Evolutionary conservation across 176 grass and related monocot species (phyloP).

Genomic region (Carex parvula): DNA sequence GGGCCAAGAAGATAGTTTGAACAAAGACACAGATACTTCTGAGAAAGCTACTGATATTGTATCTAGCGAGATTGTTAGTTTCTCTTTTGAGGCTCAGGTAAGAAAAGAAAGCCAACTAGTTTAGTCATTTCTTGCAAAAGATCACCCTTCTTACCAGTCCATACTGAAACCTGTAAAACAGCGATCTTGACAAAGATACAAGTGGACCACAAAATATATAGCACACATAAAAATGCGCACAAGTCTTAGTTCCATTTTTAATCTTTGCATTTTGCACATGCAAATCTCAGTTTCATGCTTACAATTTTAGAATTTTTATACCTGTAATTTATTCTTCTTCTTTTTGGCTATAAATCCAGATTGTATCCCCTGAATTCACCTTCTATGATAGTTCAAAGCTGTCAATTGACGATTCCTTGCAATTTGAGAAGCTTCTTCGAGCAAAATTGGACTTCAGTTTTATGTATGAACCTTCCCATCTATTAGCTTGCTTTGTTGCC

Average conservation of each 20-base stretch:
- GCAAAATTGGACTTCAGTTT: slow-evolving; percentile 95
- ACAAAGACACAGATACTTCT: slow-evolving; percentile 34
- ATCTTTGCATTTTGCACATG: background rate
- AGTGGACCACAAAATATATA: background rate
- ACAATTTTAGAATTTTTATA: background rate
- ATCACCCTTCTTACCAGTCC: background rate
- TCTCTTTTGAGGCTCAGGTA: slow-evolving; percentile 97
- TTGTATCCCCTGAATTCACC: slow-evolving; percentile 88
- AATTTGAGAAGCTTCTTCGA: slow-evolving; percentile 94
- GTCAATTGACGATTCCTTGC: slow-evolving; percentile 75
- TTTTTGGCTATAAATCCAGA: slow-evolving; percentile 40
- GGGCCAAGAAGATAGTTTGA: slow-evolving; percentile 38
- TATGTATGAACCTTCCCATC: slow-evolving; percentile 54
- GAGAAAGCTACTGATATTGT: slow-evolving; percentile 30
- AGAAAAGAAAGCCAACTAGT: background rate
- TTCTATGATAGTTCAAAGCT: slow-evolving; percentile 93
- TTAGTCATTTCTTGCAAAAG: background rate
- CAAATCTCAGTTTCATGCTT: background rate
- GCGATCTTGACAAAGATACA: background rate
- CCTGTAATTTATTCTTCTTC: background rate
- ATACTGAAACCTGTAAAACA: background rate
- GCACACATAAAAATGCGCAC: background rate
- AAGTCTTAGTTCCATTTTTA: background rate
- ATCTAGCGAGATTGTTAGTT: slow-evolving; percentile 54
- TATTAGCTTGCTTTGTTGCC: no score